Evolutionary conservation across 768 basidiomycete species (phyloP).

Genomic region (Naganishia onofrii): DNA sequence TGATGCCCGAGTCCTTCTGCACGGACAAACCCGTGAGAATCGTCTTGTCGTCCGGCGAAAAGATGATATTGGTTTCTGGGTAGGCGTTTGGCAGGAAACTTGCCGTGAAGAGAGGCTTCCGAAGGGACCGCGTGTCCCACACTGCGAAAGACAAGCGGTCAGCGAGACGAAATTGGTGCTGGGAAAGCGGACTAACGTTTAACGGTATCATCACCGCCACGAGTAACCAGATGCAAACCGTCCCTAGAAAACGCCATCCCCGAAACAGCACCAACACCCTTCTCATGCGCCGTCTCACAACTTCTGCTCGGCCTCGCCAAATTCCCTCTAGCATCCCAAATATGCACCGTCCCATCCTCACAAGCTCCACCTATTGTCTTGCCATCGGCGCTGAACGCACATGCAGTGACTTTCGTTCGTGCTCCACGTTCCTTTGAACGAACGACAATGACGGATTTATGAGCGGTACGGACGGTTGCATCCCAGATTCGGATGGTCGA

Average conservation of each 20-base stretch:
- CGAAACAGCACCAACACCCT: conserved; percentile 74
- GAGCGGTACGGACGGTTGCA: conserved; percentile 83
- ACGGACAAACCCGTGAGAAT: conserved; percentile 69
- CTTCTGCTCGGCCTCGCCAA: conserved; percentile 85
- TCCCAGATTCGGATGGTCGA: conserved; percentile 98
- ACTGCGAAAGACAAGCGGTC: conserved; percentile 58
- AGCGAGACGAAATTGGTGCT: conserved; percentile 5
- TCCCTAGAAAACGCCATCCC: conserved; percentile 86
- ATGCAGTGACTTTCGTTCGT: conserved; percentile 82
- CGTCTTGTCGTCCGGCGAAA: conserved; percentile 89
- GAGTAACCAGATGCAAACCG: conserved; percentile 74
- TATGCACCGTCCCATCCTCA: conserved; percentile 83
- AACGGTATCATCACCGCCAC: conserved; percentile 92
- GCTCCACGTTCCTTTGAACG: conserved; percentile 94
- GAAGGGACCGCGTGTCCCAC: conserved; percentile 90
- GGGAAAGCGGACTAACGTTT: conserved; percentile 66
- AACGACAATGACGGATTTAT: conserved; percentile 92
- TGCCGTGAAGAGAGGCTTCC: conserved; percentile 75
- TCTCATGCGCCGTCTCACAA: conserved; percentile 80
- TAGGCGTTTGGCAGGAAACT: conserved; percentile 71
- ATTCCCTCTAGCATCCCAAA: conserved; percentile 90
- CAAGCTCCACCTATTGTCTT: conserved; percentile 84
- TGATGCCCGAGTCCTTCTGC: conserved; percentile 61
- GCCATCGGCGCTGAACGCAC: conserved; percentile 86
- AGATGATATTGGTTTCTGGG: conserved; percentile 87